Conservation (phyloP, 768 basidiomycete species). For the Agaricus blazei region DNA sequence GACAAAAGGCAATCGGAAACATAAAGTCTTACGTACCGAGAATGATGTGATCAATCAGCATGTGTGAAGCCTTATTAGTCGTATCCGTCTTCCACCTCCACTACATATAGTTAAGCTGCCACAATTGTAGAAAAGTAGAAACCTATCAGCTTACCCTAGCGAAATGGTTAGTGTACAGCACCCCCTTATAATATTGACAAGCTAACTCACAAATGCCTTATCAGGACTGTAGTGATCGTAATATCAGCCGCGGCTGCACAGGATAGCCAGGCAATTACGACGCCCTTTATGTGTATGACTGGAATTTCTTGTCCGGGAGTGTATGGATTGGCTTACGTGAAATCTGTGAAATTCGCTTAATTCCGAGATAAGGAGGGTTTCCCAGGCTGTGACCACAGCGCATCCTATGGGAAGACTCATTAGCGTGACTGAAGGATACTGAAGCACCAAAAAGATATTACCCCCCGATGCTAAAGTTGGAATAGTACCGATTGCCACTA, state of each 20-base stretch:
- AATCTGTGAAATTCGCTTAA: no score
- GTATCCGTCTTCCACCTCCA: conserved; percentile 35
- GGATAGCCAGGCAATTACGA: conserved; percentile 36
- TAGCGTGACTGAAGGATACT: not conserved
- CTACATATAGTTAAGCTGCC: conserved; percentile 16
- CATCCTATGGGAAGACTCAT: conserved; percentile 14
- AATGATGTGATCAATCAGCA: conserved; percentile 36
- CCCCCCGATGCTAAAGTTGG: conserved; percentile 16
- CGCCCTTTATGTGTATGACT: conserved; percentile 3
- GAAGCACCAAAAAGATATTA: not conserved
- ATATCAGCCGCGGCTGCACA: conserved; percentile 35
- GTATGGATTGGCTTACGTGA: no score
- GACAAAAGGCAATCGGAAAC: no score
- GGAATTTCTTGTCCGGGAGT: not conserved
- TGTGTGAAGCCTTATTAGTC: conserved; percentile 26
- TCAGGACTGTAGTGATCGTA: conserved; percentile 36
- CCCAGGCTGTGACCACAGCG: conserved; percentile 20
- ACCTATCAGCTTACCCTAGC: conserved; percentile 4
- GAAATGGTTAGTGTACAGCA: not conserved
- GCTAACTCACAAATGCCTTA: conserved; percentile 33
- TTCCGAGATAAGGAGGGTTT: no score
- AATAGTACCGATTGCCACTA: conserved; percentile 14
- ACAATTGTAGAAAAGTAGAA: not conserved
- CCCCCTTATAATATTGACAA: not conserved
- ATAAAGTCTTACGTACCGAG: conserved; percentile 19